phyloP scores from a whole-genome alignment of 2,329 filamentous ascomycete species.

The Ceratocystis ficicola region DNA sequence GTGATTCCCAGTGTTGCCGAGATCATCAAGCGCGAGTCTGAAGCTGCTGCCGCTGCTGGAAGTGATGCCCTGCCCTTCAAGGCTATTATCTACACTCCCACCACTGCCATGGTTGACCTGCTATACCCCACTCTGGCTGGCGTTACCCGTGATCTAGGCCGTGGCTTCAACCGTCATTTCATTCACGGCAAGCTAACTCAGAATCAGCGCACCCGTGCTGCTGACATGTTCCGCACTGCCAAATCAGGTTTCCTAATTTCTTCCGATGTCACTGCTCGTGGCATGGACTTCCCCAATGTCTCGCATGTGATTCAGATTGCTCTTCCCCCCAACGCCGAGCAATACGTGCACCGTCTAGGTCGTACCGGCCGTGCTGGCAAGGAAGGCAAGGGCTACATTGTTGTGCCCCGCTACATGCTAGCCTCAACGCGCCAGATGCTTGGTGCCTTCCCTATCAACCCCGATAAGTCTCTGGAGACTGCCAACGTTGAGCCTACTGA shows the following conservation, averaged over 20 bases:
- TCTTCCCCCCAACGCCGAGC: constrained; percentile 50
- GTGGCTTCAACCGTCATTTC: constrained; percentile 37
- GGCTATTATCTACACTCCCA: constrained; percentile 86
- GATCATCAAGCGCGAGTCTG: constrained; percentile 51
- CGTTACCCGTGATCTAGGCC: constrained; percentile 35
- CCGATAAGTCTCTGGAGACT: constrained; percentile 39
- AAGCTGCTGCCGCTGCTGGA: constrained; percentile 32
- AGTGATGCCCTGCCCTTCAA: constrained; percentile 57
- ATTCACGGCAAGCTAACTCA: constrained; percentile 77
- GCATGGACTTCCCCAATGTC: constrained; percentile 72
- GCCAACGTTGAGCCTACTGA: constrained; percentile 28
- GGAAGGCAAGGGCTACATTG: constrained; percentile 57
- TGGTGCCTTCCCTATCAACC: constrained; percentile 47
- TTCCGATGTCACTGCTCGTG: constrained; percentile 67
- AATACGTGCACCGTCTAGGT: constrained; percentile 66
- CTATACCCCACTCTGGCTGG: constrained; percentile 35
- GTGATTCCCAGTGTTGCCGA: constrained; percentile 65
- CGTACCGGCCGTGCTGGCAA: constrained; percentile 66
- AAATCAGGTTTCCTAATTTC: constrained; percentile 56
- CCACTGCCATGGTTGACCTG: constrained; percentile 55
- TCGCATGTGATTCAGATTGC: constrained; percentile 70
- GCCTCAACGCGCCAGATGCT: constrained; percentile 40
- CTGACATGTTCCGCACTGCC: constrained; percentile 59
- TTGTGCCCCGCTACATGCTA: constrained; percentile 47
- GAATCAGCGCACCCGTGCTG: constrained; percentile 51